Base-by-base conservation (phyloP, 2,329 filamentous ascomycete genomes). In the Pseudocercospora macadamiae region DNA sequence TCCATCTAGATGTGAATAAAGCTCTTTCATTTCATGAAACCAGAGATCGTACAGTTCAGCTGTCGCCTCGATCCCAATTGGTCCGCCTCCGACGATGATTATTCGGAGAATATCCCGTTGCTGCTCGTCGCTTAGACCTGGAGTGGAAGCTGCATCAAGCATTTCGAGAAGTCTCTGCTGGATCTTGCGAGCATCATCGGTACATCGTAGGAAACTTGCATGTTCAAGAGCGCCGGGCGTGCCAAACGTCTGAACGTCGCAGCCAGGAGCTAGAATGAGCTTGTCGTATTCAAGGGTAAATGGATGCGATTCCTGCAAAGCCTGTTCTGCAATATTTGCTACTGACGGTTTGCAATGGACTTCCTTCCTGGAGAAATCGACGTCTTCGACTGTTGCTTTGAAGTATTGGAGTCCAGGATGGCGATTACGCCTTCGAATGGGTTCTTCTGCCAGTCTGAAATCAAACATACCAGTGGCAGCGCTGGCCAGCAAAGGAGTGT, bases 391-490 rank as follows among this genome's bases (percentile, higher is more conserved):
- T 16, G 67, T 68, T 23, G 76, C 77, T 65, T 80, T 79, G 68
- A 75, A 70, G 51, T 68, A 68, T 16, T 55, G 25, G 8, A 68
- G 55, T 21, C 47, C 58, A 16, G 63, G 60, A 6, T 49, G 44
- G 6, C 71, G 65, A 30, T 69, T 64, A 36, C 73, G 70, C 18
- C 74, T 68, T 9, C 77, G 71, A 4, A 80, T 65, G 0, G 77
- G 76, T 62, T 79, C 77, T 62, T 80, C 77, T 18, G 77, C 77
- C 1, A 79, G 71, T 19, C 75, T 71, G 60, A 79, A 78, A 54
- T 79, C 73, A 70, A 79, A 79, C 26, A 79, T 71, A 1, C 75
- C 76, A 44, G 75, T 76, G 6, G 78, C 77, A 18, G 77, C 78
- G 48, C 74, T 77, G 9, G 77, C 77, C 5, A 80, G 72, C 2